Evolutionary conservation across 2,329 filamentous ascomycete species (phyloP).

Genomic region (Myriosclerotinia duriaeana): DNA sequence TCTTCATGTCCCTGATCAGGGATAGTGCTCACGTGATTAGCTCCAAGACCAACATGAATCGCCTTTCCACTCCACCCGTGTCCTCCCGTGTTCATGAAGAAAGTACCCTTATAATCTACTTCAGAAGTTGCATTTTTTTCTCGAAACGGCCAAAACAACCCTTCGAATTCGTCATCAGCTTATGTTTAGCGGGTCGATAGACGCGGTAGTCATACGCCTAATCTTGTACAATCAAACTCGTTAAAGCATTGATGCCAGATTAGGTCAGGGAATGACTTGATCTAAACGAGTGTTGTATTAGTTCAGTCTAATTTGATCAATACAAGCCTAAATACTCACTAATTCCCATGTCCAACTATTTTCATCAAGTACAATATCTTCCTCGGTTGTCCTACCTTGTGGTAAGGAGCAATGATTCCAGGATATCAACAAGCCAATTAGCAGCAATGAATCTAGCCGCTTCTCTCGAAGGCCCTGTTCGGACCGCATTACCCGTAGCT

Average conservation of each 20-base stretch:
- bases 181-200: background rate
- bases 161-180: background rate
- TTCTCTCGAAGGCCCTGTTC: background rate
- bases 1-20: background rate
- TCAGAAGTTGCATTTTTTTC: conserved; percentile 29
- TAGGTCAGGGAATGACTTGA: background rate
- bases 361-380: background rate
- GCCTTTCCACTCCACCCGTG: conserved; percentile 48
- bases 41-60: conserved; percentile 47
- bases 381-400: background rate
- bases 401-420: background rate
- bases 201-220: background rate
- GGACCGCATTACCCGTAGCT: background rate
- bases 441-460: background rate
- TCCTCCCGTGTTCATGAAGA: conserved; percentile 40
- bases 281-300: background rate
- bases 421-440: background rate
- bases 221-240: conserved; percentile 13
- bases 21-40: conserved; percentile 1
- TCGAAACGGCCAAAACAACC: conserved; percentile 31
- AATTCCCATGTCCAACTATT: conserved; percentile 1
- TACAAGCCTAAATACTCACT: background rate
- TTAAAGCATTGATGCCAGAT: conserved; percentile 5
- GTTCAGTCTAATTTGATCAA: background rate
- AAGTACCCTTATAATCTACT: conserved; percentile 29